Conservation (phyloP, 495 filamentous ascomycete species). For the Lasiosphaeria hispida region DNA sequence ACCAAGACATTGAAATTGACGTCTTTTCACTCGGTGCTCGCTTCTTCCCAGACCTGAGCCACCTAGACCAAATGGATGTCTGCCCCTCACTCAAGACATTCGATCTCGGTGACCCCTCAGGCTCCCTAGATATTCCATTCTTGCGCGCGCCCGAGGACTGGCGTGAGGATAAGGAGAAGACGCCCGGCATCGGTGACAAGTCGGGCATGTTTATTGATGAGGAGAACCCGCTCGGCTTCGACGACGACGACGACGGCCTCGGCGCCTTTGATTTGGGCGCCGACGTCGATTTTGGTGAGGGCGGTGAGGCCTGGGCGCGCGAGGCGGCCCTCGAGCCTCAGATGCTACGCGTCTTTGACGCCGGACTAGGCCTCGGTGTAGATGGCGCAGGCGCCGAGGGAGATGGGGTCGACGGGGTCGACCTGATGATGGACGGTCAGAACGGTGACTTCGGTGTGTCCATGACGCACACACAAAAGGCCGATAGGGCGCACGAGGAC, state of each 20-base stretch:
- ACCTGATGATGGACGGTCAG: constrained; percentile 53
- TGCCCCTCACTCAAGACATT: constrained; percentile 93
- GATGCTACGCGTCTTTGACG: constrained; percentile 58
- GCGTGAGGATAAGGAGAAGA: constrained; percentile 59
- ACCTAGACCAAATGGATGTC: constrained; percentile 81
- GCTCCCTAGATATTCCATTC: constrained; percentile 87
- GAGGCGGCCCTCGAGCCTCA: constrained; percentile 65
- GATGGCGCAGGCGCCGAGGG: constrained; percentile 51
- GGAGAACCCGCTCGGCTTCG: constrained; percentile 74
- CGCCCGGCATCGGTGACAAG: constrained; percentile 57
- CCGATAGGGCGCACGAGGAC: constrained; percentile 74
- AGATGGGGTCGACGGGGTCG: constrained; percentile 57
- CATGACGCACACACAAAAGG: constrained; percentile 58
- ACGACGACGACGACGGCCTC: constrained; percentile 78
- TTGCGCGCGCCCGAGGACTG: constrained; percentile 86
- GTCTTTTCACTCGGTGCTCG: constrained; percentile 65
- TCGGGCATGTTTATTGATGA: constrained; percentile 82
- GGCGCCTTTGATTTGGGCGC: constrained; percentile 72
- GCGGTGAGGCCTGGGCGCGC: constrained; percentile 69
- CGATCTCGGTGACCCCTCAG: constrained; percentile 79
- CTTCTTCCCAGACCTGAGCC: constrained; percentile 84
- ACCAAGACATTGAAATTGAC: constrained; percentile 69
- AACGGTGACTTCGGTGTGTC: constrained; percentile 67
- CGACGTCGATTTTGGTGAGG: constrained; percentile 70
- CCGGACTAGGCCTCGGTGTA: constrained; percentile 47